Evolutionary conservation across 768 basidiomycete genomes (phyloP), one percentile per base, ranked within the genome.

Genomic region (Boletus subcaerulescens): DNA sequence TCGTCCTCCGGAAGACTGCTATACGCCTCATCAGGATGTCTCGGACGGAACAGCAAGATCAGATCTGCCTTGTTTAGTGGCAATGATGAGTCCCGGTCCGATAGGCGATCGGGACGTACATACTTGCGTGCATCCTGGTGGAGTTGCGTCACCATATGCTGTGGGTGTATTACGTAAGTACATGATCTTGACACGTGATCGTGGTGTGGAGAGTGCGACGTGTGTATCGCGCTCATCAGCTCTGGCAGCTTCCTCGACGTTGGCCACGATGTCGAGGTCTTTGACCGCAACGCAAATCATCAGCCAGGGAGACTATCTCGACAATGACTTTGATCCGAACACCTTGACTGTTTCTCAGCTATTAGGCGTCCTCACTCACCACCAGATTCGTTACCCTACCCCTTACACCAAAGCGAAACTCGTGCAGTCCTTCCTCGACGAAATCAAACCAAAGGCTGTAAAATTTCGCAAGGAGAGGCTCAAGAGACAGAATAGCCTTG

Each of bases 251-350:
- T 49, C 52, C 50, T 61, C 48, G 45, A 58, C 60, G 62, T 59
- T 55, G 55, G 26, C 62, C 60, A 68, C 70, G 53, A 91, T 91
- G 89, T 89, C 89, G 65, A 68, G 84, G 58, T 67, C 68, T 14
- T 71, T 90, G 59, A 91, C 89, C n/a, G 77, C 91, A 29, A 79
- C 87, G 3, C 85, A 93, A 70, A 76, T 93, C 50, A 86, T 93
- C 62, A 76, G 70, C 20, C 72, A 79, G 32, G 92, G 89, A 64
- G 82, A 89, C 70, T 93, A 93, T 70, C 83, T 93, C 56, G 79
- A 89, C 56, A 80, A 83, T 11, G 83, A 87, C 65, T 93, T 92
- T 52, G 85, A 93, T 60, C 84, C 92, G 17, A 58, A 79, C 2
- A 72, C 80, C 3, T 80, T 93, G 50, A 93, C 91, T 1, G 82